Base-by-base conservation (phyloP, 2,329 filamentous ascomycete genomes). In the Orbilia javanica region DNA sequence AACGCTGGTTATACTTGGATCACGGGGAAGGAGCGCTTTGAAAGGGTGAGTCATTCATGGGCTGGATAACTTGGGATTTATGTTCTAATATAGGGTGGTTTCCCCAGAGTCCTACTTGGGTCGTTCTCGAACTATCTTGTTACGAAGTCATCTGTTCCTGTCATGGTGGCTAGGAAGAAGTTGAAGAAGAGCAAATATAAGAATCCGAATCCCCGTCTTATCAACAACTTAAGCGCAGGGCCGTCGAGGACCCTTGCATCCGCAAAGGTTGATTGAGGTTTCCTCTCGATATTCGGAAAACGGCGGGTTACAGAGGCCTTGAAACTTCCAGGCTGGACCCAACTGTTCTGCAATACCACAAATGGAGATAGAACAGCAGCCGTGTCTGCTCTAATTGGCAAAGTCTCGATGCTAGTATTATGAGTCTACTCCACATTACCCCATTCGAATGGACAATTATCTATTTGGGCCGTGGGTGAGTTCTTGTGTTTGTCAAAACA, bases 121-220 rank as follows among this genome's bases (percentile, higher is more conserved):
- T 97, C 94, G 0, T 98, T 99, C 84, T 97, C 93, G 78, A 98
- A 98, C 83, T 99, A 99, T 83, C 88, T 99, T 6, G 94, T 99
- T 34, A 97, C 94, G 42, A 98, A 98, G 86, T 97, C 93, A 80
- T 97, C 93, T 1, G 94, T 97, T 15, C 96, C 96, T 0, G 96
- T 99, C 77, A 99, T 99, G 96, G 96, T 98, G 39, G 96, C 96
- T 6, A 88, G 96, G 75, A 97, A 97, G 86, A 91, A 93, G 73
- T 87, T 97, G 50, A 97, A 97, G 84, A 92, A 96, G 85, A 91
- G 89, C 83, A 94, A 95, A 83, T 92, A 92, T 83, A 92, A 91
- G 84, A 89, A 89, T 78, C 88, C 89, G 18, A 89, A 90, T 50
- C 86, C 93, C 77, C 90, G 90, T 75, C 89, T 96, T 80, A 90